A percentile compares a stretch with the other conserved stretches of the same genome.
These are phyloP conservation scores for Lactarius vividus DNA, from an alignment of 768 basidiomycete genomes.

Conservation along the genomic window DNA sequence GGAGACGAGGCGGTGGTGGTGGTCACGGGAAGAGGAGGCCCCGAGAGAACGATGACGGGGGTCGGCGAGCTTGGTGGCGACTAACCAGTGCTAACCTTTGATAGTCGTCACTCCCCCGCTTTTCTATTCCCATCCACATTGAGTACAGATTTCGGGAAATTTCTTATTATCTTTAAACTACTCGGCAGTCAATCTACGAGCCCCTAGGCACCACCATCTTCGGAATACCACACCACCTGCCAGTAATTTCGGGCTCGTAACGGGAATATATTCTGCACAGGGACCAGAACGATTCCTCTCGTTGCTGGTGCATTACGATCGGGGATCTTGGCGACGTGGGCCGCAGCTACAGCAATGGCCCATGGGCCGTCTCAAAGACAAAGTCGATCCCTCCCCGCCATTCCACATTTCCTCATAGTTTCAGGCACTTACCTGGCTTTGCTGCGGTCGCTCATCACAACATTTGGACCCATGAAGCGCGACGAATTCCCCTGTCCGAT, in stretches of 20 bases:
- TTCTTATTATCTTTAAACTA: not conserved
- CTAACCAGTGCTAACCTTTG: no score
- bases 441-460: not conserved
- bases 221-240: no score
- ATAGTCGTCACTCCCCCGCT: not conserved
- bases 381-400: not conserved
- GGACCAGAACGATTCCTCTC: not conserved
- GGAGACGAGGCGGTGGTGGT: conserved; percentile 13
- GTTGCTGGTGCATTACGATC: not conserved
- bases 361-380: not conserved
- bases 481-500: not conserved
- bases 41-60: not conserved
- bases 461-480: not conserved
- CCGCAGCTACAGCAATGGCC: not conserved
- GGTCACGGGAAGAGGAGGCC: conserved; percentile 19
- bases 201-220: no score
- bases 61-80: not conserved
- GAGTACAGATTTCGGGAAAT: not conserved
- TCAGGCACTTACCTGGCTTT: not conserved
- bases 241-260: not conserved
- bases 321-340: not conserved
- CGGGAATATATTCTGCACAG: not conserved
- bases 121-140: not conserved
- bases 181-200: no score
- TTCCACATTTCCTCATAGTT: not conserved